Conservation (phyloP, 208 protist genomes). For the Crithidia acanthocephali region DNA sequence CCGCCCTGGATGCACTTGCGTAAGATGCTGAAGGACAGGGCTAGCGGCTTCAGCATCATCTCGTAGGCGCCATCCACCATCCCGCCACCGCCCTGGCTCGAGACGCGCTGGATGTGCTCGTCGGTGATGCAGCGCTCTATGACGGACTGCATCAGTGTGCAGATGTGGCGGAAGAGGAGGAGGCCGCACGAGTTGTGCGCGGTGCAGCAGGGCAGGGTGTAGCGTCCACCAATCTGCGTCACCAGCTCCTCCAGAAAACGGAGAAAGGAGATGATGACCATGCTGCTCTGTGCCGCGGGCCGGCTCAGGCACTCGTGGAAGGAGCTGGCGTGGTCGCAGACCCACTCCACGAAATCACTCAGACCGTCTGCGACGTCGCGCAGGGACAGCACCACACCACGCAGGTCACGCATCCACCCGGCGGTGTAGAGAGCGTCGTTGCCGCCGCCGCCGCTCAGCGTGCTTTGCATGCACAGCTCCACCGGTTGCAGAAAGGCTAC, state of each 20-base stretch:
- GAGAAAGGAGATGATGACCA: slow-evolving; percentile 75
- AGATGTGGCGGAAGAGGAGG: slow-evolving; percentile 79
- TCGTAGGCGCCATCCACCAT: slow-evolving; percentile 58
- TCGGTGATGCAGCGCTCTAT: slow-evolving; percentile 69
- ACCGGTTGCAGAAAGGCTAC: slow-evolving; percentile 65
- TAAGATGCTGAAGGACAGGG: slow-evolving; percentile 66
- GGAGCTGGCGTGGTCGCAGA: slow-evolving; percentile 46
- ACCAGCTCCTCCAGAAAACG: slow-evolving; percentile 78
- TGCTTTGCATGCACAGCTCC: slow-evolving; percentile 71
- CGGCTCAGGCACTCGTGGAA: slow-evolving; percentile 55
- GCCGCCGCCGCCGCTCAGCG: slow-evolving; percentile 47
- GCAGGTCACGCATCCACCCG: slow-evolving; percentile 87
- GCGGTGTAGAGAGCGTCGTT: slow-evolving; percentile 69
- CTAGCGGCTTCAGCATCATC: slow-evolving; percentile 82
- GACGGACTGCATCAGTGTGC: slow-evolving; percentile 55
- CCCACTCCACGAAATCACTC: slow-evolving; percentile 84
- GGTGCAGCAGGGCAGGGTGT: slow-evolving; percentile 43
- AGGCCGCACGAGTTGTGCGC: slow-evolving; percentile 78
- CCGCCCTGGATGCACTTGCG: slow-evolving; percentile 61
- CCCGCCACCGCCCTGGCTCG: slow-evolving; percentile 16
- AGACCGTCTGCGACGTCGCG: slow-evolving; percentile 46
- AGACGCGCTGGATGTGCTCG: slow-evolving; percentile 54
- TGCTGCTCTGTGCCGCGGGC: slow-evolving; percentile 44
- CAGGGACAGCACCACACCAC: slow-evolving; percentile 65
- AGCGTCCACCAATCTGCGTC: slow-evolving; percentile 42